Evolutionary conservation across 2,329 filamentous ascomycete species (phyloP).

Genomic region (Trichoderma semiorbis): DNA sequence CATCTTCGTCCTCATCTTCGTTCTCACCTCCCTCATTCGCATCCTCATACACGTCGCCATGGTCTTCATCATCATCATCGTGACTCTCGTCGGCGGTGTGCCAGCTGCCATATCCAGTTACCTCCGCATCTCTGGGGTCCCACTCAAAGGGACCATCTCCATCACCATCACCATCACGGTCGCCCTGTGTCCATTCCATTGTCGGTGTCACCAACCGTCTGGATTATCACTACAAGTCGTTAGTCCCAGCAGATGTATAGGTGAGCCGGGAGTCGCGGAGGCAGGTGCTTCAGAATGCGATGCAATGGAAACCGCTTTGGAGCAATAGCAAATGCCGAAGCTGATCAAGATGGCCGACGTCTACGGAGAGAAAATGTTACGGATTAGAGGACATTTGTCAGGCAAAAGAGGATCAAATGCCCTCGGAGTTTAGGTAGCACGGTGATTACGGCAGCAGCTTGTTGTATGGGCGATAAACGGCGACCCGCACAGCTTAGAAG

Average conservation of each 20-base stretch:
- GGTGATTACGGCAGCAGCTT: not conserved
- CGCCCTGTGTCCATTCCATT: not conserved
- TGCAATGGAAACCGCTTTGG: not conserved
- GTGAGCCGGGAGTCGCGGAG: not conserved
- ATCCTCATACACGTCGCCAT: conserved; percentile 15
- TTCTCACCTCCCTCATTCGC: conserved; percentile 1
- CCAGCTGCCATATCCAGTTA: not conserved
- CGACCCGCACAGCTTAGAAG: not conserved
- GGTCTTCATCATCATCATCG: not conserved
- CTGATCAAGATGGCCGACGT: not conserved
- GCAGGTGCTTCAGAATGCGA: not conserved
- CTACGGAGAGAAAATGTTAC: not conserved
- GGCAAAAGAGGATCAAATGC: not conserved
- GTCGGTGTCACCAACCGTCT: not conserved
- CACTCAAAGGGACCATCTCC: not conserved
- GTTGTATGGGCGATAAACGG: not conserved
- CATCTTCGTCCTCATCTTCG: conserved; percentile 9
- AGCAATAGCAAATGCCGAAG: not conserved
- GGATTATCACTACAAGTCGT: not conserved
- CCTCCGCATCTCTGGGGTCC: conserved; percentile 1
- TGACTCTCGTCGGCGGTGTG: not conserved
- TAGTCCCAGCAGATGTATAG: not conserved
- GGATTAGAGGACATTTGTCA: not conserved
- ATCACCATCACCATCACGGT: not conserved
- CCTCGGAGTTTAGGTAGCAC: not conserved